Conservation (phyloP, 169 alveolate genomes). For the Cryptosporidium ryanae region DNA sequence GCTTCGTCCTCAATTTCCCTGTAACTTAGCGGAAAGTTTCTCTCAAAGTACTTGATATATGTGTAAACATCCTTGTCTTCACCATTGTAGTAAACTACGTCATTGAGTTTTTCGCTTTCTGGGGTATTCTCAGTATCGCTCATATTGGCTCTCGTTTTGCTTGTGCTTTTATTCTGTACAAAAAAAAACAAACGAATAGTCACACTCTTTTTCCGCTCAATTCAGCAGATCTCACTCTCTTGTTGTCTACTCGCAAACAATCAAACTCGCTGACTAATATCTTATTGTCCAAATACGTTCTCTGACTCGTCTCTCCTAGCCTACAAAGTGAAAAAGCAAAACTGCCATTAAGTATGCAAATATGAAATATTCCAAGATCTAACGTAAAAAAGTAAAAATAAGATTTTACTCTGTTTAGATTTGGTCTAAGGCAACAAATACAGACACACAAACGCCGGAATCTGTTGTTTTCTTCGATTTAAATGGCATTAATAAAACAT, state of each 20-base stretch:
- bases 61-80: constrained; percentile 42
- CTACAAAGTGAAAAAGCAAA: constrained; percentile 34
- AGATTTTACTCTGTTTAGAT: not conserved
- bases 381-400: not conserved
- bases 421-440: too few species aligned
- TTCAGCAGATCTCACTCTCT: too few species aligned
- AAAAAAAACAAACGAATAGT: too few species aligned
- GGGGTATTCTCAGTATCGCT: constrained; percentile 43
- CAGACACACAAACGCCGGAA: too few species aligned
- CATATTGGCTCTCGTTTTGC: constrained; percentile 1
- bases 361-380: constrained; percentile 51
- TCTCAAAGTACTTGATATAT: constrained; percentile 25
- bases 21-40: constrained; percentile 30
- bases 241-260: too few species aligned
- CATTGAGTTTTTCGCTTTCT: constrained; percentile 38
- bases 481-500: too few species aligned
- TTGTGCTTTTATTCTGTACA: not conserved
- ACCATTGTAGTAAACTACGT: constrained; percentile 46
- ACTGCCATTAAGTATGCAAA: constrained; percentile 48
- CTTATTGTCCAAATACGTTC: too few species aligned
- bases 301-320: not conserved
- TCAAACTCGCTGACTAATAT: too few species aligned
- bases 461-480: too few species aligned
- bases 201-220: too few species aligned
- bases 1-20: constrained; percentile 19